Base-by-base conservation (phyloP, 139 green algal species). In the Volvox africanus region DNA sequence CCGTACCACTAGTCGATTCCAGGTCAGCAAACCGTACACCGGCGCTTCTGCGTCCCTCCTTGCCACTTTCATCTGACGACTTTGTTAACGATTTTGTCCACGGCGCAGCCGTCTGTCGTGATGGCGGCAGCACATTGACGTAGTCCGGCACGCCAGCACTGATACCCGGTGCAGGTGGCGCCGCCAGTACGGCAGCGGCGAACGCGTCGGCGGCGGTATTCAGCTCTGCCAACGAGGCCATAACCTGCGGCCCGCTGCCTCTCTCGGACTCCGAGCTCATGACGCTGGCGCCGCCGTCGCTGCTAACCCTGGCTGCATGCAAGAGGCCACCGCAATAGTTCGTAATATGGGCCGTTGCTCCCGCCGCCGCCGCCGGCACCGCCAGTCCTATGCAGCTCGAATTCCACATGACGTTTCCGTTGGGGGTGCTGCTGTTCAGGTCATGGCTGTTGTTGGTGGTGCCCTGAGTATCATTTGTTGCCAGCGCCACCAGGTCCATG, bases 401-500 rank as follows among this genome's bases (percentile, higher is more conserved):
- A 73, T 73, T 6, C 5, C 44, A 5, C 44, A 55, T 75, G 67
- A 75, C 11, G 16, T 73, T 73, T 73, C 24, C 65, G 24, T 16
- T 73, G 65, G 21, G n/a, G 22, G 6, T 67, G 78, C 33, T 55
- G 24, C 30, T 24, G 30, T 26, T 82, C 32, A n/a, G 20, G 11
- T 28, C 24, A 61, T 30, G 22, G 76, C 26, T 61, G 9, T 24
- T 61, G 76, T 24, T 61, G 76, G 16, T 61, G 76, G 16, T 82
- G 76, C 44, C n/a, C n/a, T n/a, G 9, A 55, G 9, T 55, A 55
- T 55, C 44, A 55, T n/a, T 82, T 28, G 76, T 61, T 19, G 81
- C 61, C 30, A 84, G n/a, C 71, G 86, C 71, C 32, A 96, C 91
- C n/a, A 95, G 83, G 89, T 96, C 94, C 79, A 96, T 95, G 76